These are phyloP conservation scores for Novymonas esmeraldas DNA, from an alignment of 208 protist genomes.

Conservation along the genomic window DNA sequence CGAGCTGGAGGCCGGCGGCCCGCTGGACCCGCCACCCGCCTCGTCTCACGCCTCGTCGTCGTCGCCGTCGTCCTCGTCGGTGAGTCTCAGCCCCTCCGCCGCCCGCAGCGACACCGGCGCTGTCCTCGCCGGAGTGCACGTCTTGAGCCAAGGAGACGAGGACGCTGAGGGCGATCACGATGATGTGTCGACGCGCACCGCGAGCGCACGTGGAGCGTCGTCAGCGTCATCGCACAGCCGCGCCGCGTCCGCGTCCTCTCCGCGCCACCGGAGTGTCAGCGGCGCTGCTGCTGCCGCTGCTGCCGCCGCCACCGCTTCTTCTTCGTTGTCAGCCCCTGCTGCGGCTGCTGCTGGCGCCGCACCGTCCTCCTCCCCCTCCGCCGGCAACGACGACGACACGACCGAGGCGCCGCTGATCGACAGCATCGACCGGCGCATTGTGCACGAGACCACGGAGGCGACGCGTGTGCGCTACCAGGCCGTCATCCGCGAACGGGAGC, in stretches of 20 bases:
- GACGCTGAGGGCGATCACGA: neutral
- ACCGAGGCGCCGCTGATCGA: conserved; percentile 2
- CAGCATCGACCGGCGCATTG: conserved; percentile 28
- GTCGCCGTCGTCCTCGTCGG: conserved; percentile 13
- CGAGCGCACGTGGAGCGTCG: neutral
- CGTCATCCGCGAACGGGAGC: conserved; percentile 53
- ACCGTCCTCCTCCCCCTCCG: no score
- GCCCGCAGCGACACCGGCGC: neutral
- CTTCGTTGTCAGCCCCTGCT: no score
- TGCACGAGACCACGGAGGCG: conserved; percentile 59
- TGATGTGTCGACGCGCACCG: neutral
- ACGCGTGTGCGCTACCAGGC: conserved; percentile 56
- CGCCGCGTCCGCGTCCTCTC: conserved; percentile 2
- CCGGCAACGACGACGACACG: conserved; percentile 15
- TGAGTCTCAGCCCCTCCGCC: conserved; percentile 17
- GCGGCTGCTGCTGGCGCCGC: no score
- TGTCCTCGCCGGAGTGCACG: neutral
- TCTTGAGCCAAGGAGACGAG: conserved; percentile 9
- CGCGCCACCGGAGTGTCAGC: no score
- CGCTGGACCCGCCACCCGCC: neutral
- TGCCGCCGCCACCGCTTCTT: no score
- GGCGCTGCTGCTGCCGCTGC: no score
- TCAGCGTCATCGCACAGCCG: no score
- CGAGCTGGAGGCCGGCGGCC: conserved; percentile 51
- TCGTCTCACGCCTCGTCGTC: conserved; percentile 11